phyloP scores from a whole-genome alignment of 768 basidiomycete genomes.

The Mycena polygramma region DNA sequence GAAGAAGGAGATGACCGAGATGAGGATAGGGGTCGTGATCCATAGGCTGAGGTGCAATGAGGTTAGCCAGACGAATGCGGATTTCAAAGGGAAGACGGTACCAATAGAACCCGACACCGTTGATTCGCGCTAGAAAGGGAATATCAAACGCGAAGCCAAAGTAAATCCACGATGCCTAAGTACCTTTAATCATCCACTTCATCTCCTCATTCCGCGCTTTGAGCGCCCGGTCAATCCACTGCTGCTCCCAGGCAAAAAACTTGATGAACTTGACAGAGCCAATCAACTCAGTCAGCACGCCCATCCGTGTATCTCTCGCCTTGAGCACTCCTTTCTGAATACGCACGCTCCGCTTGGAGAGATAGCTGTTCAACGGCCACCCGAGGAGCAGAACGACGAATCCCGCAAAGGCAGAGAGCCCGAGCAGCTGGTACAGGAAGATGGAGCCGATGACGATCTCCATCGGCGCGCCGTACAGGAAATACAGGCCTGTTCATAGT shows the following conservation, averaged over 20 bases:
- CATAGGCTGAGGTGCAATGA: neutral
- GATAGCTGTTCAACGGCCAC: constrained; percentile 31
- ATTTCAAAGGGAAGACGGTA: neutral
- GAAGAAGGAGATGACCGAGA: constrained; percentile 77
- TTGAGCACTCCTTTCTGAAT: constrained; percentile 71
- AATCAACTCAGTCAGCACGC: constrained; percentile 73
- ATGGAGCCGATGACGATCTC: constrained; percentile 28
- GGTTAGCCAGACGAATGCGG: neutral
- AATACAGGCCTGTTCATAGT: neutral
- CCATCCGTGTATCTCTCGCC: constrained; percentile 84
- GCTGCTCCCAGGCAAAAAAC: constrained; percentile 86
- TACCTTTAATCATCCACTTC: constrained; percentile 83
- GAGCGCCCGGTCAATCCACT: constrained; percentile 77
- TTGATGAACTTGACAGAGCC: constrained; percentile 73
- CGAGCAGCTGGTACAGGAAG: constrained; percentile 53
- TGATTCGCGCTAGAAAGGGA: neutral
- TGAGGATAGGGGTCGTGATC: constrained; percentile 56
- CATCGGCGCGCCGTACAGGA: constrained; percentile 27
- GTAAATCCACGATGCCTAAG: no score
- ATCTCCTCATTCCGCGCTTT: constrained; percentile 80
- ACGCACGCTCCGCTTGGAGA: constrained; percentile 36
- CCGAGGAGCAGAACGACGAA: constrained; percentile 20
- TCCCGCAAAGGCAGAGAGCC: constrained; percentile 42
- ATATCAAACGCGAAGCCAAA: no score
- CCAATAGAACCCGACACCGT: neutral